phyloP scores from a whole-genome alignment of 1,284 basidiomycete genomes.

The Ceratobasidium sp. region DNA sequence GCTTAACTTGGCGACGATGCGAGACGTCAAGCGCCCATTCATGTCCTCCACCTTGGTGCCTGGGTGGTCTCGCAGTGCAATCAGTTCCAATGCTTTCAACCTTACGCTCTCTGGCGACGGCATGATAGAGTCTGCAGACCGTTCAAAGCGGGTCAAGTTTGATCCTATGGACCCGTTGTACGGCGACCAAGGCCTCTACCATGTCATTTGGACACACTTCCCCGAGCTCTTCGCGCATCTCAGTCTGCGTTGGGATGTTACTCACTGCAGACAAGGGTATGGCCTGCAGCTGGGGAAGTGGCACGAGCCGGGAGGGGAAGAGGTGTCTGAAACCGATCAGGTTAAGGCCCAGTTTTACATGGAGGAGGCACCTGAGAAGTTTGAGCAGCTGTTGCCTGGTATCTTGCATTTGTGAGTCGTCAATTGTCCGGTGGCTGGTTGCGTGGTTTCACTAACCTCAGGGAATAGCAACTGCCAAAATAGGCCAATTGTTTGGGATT shows the following conservation, averaged over 20 bases:
- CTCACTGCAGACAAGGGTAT: conserved; percentile 40
- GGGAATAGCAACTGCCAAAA: conserved; percentile 32
- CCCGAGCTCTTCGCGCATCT: conserved; percentile 44
- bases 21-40: conserved; percentile 29
- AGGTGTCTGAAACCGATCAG: conserved; percentile 45
- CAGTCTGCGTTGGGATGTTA: conserved; percentile 45
- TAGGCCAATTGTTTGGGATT: conserved; percentile 25
- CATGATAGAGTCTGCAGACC: not conserved
- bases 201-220: conserved; percentile 43
- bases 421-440: not conserved
- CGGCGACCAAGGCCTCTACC: conserved; percentile 46
- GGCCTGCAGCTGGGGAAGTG: conserved; percentile 30
- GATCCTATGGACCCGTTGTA: conserved; percentile 40
- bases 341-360: conserved; percentile 34
- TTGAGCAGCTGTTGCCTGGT: conserved; percentile 41
- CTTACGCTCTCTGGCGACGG: conserved; percentile 28
- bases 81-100: conserved; percentile 28
- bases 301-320: conserved; percentile 23
- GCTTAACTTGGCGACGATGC: conserved; percentile 44
- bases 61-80: conserved; percentile 17
- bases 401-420: conserved; percentile 46
- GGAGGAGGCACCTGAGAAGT: conserved; percentile 43
- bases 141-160: conserved; percentile 31
- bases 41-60: conserved; percentile 36
- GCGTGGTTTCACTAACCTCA: not conserved